phyloP scores from a whole-genome alignment of 2,329 filamentous ascomycete species.

The Falciphora oryzae region DNA sequence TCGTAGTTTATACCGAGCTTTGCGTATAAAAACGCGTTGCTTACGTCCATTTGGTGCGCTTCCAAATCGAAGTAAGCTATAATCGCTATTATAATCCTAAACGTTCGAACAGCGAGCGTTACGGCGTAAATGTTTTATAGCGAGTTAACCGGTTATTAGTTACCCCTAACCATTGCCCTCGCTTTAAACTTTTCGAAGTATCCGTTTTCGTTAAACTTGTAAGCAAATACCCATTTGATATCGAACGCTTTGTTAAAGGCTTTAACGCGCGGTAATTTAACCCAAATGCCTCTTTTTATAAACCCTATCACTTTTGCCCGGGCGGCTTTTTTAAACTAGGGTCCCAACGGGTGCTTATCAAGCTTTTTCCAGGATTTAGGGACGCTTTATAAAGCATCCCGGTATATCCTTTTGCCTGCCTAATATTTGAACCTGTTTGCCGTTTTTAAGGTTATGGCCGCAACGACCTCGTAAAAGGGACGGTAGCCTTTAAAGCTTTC shows the following conservation, averaged over 20 bases:
- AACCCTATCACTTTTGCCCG: not conserved
- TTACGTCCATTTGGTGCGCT: not conserved
- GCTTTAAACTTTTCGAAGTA: not conserved
- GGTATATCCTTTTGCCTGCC: not conserved
- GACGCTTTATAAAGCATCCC: not conserved
- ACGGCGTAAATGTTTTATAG: not conserved
- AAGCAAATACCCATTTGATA: not conserved
- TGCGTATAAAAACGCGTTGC: not conserved
- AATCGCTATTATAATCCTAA: not conserved
- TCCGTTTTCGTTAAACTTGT: not conserved
- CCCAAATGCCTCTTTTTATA: not conserved
- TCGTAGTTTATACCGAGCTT: not conserved
- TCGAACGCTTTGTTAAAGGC: not conserved
- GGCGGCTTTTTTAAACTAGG: not conserved
- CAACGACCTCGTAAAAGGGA: not conserved
- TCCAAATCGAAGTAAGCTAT: not conserved
- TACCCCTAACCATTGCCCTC: not conserved
- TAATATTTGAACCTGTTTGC: not conserved
- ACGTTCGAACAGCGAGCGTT: not conserved
- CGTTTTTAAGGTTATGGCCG: not conserved
- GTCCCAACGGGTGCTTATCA: not conserved
- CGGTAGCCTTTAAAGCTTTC: not conserved
- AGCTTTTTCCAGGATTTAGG: no score
- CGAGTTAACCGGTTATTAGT: not conserved
- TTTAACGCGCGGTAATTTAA: not conserved